These are phyloP conservation scores for Sporisorium graminicola DNA, from an alignment of 1,284 basidiomycete genomes.

Conservation along the genomic window DNA sequence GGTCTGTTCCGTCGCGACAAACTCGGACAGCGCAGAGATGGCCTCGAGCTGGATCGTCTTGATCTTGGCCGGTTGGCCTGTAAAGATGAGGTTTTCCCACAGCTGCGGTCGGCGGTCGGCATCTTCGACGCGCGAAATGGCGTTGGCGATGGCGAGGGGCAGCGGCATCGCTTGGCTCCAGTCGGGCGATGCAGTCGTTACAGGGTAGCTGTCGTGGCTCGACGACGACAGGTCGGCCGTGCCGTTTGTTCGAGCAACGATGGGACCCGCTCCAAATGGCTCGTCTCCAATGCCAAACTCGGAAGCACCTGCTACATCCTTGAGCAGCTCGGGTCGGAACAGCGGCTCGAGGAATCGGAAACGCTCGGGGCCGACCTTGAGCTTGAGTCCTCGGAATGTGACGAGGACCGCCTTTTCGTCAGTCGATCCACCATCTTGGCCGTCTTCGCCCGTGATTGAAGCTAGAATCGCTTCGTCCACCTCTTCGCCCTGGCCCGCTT, in stretches of 20 bases:
- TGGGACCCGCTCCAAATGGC: constrained; percentile 44
- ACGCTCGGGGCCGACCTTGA: constrained; percentile 58
- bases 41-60: constrained; percentile 57
- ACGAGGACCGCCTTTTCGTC: constrained; percentile 50
- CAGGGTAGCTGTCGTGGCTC: constrained; percentile 33
- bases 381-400: constrained; percentile 56
- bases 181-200: constrained; percentile 23
- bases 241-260: constrained; percentile 11
- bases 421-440: constrained; percentile 49
- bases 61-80: constrained; percentile 57
- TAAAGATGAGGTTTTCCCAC: constrained; percentile 66
- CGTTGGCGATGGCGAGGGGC: constrained; percentile 48
- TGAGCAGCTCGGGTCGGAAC: constrained; percentile 56
- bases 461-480: constrained; percentile 46
- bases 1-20: constrained; percentile 50
- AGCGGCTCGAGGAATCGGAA: constrained; percentile 64
- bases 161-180: constrained; percentile 44
- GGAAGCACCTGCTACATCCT: constrained; percentile 42
- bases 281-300: constrained; percentile 42
- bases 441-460: constrained; percentile 48
- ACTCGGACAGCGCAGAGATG: constrained; percentile 45
- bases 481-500: constrained; percentile 71
- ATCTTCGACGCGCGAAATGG: constrained; percentile 53
- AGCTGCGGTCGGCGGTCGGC: constrained; percentile 57
- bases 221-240: background rate